These are phyloP conservation scores for Yamadazyma blattariae DNA, from an alignment of 1,139 yeast species.

Conservation along the genomic window DNA sequence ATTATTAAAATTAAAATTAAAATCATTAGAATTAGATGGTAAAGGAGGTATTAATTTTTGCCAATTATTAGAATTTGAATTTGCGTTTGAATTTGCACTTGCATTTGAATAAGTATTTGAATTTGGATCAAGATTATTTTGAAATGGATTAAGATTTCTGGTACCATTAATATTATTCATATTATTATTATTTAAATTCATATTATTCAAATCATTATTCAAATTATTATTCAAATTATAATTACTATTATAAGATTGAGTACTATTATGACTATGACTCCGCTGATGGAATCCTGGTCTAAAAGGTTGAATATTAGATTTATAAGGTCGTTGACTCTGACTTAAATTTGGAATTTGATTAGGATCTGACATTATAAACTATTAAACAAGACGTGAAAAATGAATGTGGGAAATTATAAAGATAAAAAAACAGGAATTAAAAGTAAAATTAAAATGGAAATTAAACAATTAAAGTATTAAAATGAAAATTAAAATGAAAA, in stretches of 20 bases:
- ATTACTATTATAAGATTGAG: too few species aligned
- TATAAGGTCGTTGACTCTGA: slow-evolving; percentile 1
- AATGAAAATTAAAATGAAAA: too few species aligned
- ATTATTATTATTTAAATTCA: too few species aligned
- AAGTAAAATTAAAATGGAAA: too few species aligned
- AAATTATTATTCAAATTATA: too few species aligned
- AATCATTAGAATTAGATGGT: slow-evolving; percentile 14
- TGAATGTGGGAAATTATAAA: too few species aligned
- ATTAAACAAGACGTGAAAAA: too few species aligned
- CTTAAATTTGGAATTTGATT: neutral
- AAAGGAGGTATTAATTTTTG: slow-evolving; percentile 21
- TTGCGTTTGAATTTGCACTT: neutral
- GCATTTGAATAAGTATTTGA: neutral
- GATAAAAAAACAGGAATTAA: too few species aligned
- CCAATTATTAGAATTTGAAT: slow-evolving; percentile 12
- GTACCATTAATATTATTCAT: too few species aligned
- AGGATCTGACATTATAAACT: slow-evolving; percentile 3
- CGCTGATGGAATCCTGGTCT: slow-evolving; percentile 11
- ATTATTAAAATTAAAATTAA: slow-evolving; percentile 10
- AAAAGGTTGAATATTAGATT: neutral
- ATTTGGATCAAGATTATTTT: neutral
- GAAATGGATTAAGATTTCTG: too few species aligned
- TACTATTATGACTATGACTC: slow-evolving; percentile 12
- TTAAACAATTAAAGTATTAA: too few species aligned
- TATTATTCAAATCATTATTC: too few species aligned